These are phyloP conservation scores for Hagleromyces aurorensis DNA, from an alignment of 805 yeast genomes.

Conservation along the genomic window DNA sequence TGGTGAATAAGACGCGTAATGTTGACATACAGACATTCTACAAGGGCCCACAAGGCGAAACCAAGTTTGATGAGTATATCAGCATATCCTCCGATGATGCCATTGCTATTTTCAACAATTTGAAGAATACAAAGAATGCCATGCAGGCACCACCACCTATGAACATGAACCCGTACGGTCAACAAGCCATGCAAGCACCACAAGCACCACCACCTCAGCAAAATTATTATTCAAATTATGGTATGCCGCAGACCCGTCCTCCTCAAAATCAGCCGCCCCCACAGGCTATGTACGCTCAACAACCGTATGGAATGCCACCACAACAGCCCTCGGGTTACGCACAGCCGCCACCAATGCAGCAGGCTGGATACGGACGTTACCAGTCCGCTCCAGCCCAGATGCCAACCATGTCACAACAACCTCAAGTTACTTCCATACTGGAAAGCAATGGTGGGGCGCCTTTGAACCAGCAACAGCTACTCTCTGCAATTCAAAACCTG, in stretches of 20 bases:
- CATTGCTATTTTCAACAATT: slow-evolving; percentile 34
- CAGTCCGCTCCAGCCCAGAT: slow-evolving; percentile 10
- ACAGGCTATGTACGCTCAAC: slow-evolving; percentile 14
- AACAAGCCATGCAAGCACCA: slow-evolving; percentile 10
- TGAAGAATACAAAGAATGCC: slow-evolving; percentile 18
- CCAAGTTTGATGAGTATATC: slow-evolving; percentile 77
- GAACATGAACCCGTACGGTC: slow-evolving; percentile 11
- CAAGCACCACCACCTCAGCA: slow-evolving; percentile 16
- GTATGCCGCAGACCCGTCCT: slow-evolving; percentile 13
- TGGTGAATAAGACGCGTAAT: slow-evolving; percentile 45
- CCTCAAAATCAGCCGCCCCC: slow-evolving; percentile 13
- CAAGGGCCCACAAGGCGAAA: slow-evolving; percentile 58
- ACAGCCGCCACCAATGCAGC: slow-evolving; percentile 10
- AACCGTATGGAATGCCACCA: slow-evolving; percentile 11
- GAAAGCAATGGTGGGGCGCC: slow-evolving; percentile 17
- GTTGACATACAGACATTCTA: slow-evolving; percentile 72
- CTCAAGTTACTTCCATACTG: slow-evolving; percentile 20
- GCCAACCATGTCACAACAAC: slow-evolving; percentile 20
- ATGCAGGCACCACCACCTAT: slow-evolving; percentile 8
- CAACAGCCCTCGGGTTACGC: slow-evolving; percentile 8
- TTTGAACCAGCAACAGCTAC: slow-evolving; percentile 28
- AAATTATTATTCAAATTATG: slow-evolving; percentile 14
- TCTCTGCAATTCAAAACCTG: slow-evolving; percentile 29
- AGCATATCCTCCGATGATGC: slow-evolving; percentile 62
- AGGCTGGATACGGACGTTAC: slow-evolving; percentile 14